These are phyloP conservation scores for Kuraishia cidri DNA, from an alignment of 805 yeast species.

Conservation along the genomic window DNA sequence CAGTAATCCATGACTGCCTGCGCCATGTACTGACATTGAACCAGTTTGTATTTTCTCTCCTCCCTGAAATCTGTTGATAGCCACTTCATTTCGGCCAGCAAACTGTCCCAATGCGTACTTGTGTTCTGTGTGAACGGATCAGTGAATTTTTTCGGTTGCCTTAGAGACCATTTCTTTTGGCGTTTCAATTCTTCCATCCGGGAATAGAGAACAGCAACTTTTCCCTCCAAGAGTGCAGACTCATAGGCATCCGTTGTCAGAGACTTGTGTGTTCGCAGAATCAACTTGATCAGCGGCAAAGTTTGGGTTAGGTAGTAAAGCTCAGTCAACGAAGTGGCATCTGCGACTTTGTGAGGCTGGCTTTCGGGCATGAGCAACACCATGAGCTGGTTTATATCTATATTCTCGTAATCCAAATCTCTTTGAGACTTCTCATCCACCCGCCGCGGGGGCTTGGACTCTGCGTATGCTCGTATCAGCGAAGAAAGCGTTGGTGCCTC, in stretches of 20 bases:
- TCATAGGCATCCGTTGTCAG: slow-evolving; percentile 81
- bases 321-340: slow-evolving; percentile 70
- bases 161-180: slow-evolving; percentile 81
- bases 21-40: slow-evolving; percentile 62
- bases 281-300: slow-evolving; percentile 68
- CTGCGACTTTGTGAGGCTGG: slow-evolving; percentile 44
- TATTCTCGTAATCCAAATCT: slow-evolving; percentile 23
- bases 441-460: slow-evolving; percentile 12
- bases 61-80: slow-evolving; percentile 72
- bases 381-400: slow-evolving; percentile 33
- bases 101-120: slow-evolving; percentile 62
- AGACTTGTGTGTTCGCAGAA: slow-evolving; percentile 82
- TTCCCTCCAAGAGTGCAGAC: slow-evolving; percentile 80
- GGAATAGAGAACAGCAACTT: slow-evolving; percentile 80
- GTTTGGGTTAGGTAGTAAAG: slow-evolving; percentile 83
- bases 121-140: slow-evolving; percentile 50
- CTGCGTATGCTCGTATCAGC: slow-evolving; percentile 17
- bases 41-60: slow-evolving; percentile 57
- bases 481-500: slow-evolving; percentile 18
- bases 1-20: slow-evolving; percentile 72
- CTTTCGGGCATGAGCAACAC: slow-evolving; percentile 39
- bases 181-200: slow-evolving; percentile 88
- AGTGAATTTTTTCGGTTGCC: slow-evolving; percentile 66
- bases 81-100: slow-evolving; percentile 79
- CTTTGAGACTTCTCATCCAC: slow-evolving; percentile 17